Evolutionary conservation across 176 grass and related monocot species (phyloP).

Genomic region (Hordeum marinum): DNA sequence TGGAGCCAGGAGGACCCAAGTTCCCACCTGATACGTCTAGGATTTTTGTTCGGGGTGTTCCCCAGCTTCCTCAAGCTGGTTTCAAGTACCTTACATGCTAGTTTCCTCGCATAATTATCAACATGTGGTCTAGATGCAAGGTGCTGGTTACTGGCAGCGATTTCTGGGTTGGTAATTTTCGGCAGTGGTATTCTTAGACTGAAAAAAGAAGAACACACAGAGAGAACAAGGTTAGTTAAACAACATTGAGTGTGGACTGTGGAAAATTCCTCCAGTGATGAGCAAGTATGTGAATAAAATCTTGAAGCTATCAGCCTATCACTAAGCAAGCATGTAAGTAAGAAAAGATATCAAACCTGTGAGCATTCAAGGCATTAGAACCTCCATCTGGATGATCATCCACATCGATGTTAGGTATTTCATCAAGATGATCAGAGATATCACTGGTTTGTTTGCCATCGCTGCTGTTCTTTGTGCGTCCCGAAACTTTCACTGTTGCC

Average conservation of each 20-base stretch:
- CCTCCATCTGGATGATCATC: constrained; percentile 83
- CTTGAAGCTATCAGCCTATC: neutral
- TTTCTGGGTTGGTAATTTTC: constrained; percentile 35
- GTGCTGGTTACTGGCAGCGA: constrained; percentile 24
- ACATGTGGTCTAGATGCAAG: constrained; percentile 34
- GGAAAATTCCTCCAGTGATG: neutral
- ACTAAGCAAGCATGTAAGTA: constrained; percentile 6
- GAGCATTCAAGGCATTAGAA: constrained; percentile 85
- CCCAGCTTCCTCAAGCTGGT: constrained; percentile 68
- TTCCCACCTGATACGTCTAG: constrained; percentile 85
- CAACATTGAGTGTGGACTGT: neutral
- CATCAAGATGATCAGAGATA: constrained; percentile 55
- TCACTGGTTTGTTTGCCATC: constrained; percentile 35
- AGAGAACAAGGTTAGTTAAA: constrained; percentile 13
- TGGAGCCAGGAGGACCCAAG: constrained; percentile 85
- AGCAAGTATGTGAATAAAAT: neutral
- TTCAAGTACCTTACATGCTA: constrained; percentile 57
- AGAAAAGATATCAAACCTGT: constrained; percentile 64
- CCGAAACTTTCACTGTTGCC: constrained; percentile 69
- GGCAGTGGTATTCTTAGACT: constrained; percentile 78
- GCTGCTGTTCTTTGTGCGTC: constrained; percentile 22
- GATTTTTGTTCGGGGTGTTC: constrained; percentile 25
- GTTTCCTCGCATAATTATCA: constrained; percentile 38
- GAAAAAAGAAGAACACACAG: neutral
- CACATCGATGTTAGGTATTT: constrained; percentile 45